phyloP scores from a whole-genome alignment of 1,284 basidiomycete species.

The Ustilago nuda region DNA sequence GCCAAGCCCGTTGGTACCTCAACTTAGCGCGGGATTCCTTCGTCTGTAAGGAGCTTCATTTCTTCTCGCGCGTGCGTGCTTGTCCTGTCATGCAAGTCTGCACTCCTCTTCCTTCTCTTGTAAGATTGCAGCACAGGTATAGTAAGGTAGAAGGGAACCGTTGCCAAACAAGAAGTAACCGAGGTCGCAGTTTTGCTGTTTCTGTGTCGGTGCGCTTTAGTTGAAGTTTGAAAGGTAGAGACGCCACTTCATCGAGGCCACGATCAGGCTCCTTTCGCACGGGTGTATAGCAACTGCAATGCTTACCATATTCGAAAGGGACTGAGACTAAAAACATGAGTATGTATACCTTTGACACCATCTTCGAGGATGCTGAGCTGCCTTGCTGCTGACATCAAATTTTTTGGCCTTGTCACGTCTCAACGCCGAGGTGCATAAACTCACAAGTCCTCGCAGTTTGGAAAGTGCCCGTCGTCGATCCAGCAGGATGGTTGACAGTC shows the following conservation, averaged over 20 bases:
- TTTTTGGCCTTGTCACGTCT: not conserved
- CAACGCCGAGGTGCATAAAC: slow-evolving; percentile 9
- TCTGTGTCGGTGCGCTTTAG: not conserved
- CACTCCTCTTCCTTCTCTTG: not conserved
- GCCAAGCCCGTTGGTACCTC: slow-evolving; percentile 8
- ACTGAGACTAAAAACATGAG: no score
- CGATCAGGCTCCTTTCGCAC: no score
- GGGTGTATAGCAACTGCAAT: no score
- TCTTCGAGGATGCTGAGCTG: no score
- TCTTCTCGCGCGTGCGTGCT: not conserved
- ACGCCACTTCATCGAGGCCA: no score
- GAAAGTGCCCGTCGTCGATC: not conserved
- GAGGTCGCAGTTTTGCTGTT: not conserved
- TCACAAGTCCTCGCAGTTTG: not conserved
- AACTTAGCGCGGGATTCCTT: not conserved
- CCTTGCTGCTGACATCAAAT: not conserved
- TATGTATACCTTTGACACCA: no score
- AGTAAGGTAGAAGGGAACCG: not conserved
- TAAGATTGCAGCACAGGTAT: not conserved
- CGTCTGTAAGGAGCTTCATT: slow-evolving; percentile 1
- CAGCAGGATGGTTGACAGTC: not conserved
- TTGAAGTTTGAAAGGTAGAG: no score
- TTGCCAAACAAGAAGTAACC: not conserved
- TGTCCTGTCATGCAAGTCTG: not conserved
- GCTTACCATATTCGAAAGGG: no score